phyloP scores from a whole-genome alignment of 768 basidiomycete genomes.

The Mycena alexandri region DNA sequence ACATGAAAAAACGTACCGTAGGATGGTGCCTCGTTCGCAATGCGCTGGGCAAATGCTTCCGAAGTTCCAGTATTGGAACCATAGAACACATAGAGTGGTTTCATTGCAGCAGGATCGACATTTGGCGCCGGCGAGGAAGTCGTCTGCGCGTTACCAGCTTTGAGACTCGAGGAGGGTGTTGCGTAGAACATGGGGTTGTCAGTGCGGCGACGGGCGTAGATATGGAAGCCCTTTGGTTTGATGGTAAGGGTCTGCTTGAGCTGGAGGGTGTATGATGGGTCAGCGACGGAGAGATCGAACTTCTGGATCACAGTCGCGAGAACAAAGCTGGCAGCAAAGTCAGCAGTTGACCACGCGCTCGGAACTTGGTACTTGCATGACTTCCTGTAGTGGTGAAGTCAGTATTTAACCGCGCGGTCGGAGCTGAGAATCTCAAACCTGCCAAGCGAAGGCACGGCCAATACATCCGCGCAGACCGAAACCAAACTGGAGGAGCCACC shows the following conservation, averaged over 20 bases:
- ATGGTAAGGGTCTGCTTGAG: constrained; percentile 60
- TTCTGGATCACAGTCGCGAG: constrained; percentile 57
- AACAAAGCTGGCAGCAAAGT: constrained; percentile 41
- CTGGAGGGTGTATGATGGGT: constrained; percentile 58
- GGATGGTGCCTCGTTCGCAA: not conserved
- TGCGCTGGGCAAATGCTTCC: constrained; percentile 54
- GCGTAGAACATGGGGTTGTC: constrained; percentile 34
- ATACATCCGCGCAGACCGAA: constrained; percentile 44
- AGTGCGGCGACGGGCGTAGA: constrained; percentile 54
- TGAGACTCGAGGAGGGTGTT: constrained; percentile 10
- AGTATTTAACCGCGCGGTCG: no score
- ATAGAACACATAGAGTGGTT: constrained; percentile 49
- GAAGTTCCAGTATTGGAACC: constrained; percentile 58
- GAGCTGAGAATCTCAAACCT: constrained; percentile 28
- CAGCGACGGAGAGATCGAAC: constrained; percentile 57
- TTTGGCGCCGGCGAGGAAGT: not conserved
- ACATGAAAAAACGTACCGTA: not conserved
- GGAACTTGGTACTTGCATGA: constrained; percentile 32
- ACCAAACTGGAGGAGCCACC: constrained; percentile 37
- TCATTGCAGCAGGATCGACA: constrained; percentile 15
- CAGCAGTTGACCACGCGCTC: not conserved
- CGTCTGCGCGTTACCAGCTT: not conserved
- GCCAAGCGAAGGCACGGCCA: constrained; percentile 62
- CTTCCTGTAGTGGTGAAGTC: constrained; percentile 42
- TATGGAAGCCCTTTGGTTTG: constrained; percentile 58